Conservation (phyloP, 2,329 filamentous ascomycete genomes). For the Lecanoromycetidae sp. region DNA sequence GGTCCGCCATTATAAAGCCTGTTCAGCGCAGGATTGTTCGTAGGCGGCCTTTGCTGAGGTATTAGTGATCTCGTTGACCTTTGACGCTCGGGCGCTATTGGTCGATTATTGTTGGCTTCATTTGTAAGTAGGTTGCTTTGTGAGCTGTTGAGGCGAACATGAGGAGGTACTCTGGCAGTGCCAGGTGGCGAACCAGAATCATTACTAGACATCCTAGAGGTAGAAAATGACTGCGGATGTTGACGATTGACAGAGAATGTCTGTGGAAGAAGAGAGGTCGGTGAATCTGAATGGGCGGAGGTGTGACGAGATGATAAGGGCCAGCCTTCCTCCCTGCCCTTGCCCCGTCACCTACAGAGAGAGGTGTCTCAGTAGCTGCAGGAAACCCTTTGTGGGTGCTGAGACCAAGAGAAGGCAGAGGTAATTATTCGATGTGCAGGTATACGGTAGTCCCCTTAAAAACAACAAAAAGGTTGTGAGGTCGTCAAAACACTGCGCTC, state of each 20-base stretch:
- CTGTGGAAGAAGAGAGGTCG: background rate
- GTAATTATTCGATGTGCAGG: background rate
- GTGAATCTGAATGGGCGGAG: background rate
- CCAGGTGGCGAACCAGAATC: slow-evolving; percentile 12
- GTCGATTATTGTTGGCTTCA: slow-evolving; percentile 24
- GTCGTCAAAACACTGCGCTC: background rate
- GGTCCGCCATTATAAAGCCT: slow-evolving; percentile 27
- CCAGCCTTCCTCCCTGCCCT: slow-evolving; percentile 2
- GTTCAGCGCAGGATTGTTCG: slow-evolving; percentile 37
- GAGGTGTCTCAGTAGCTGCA: background rate
- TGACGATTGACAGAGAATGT: background rate
- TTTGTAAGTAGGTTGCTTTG: slow-evolving; percentile 40
- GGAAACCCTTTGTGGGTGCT: background rate
- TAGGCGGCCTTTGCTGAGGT: slow-evolving; percentile 24
- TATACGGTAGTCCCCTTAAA: background rate
- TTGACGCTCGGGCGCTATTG: slow-evolving; percentile 30
- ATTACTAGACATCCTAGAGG: slow-evolving; percentile 7
- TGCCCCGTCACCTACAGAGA: background rate
- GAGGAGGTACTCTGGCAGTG: slow-evolving; percentile 33
- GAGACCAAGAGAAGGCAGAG: background rate
- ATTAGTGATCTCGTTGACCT: slow-evolving; percentile 36
- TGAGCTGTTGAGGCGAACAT: slow-evolving; percentile 53
- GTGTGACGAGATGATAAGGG: background rate
- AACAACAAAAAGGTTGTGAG: background rate
- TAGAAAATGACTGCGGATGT: background rate